A percentile compares a stretch with the other conserved stretches of the same genome.
These are phyloP conservation scores for Pelargonium myrrhifolium DNA, from an alignment of 441 rosid genomes.

Conservation along the genomic window DNA sequence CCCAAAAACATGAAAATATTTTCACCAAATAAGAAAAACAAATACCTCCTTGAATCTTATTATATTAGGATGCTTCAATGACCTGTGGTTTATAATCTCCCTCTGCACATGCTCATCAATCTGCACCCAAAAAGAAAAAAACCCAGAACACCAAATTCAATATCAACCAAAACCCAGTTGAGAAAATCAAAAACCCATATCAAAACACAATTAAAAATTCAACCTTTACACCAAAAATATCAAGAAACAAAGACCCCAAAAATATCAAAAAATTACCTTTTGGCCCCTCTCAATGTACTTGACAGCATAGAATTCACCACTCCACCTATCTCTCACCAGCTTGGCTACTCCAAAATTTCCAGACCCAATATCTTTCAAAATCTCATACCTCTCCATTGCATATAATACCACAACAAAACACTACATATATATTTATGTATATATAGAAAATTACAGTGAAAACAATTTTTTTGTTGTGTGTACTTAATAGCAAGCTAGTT, in stretches of 20 bases:
- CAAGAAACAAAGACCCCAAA: slow-evolving; percentile 17
- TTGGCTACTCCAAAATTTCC: slow-evolving; percentile 94
- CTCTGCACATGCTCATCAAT: slow-evolving; percentile 5
- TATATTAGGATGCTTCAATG: neutral
- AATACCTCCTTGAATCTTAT: slow-evolving; percentile 1
- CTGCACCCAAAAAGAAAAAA: neutral
- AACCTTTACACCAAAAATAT: no score
- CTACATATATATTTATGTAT: neutral
- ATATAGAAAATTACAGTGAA: neutral
- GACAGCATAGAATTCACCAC: slow-evolving; percentile 87
- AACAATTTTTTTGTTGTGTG: neutral
- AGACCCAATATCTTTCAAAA: slow-evolving; percentile 79
- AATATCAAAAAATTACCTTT: slow-evolving; percentile 41
- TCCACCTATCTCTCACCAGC: slow-evolving; percentile 81
- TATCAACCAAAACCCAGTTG: neutral
- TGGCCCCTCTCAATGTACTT: slow-evolving; percentile 98
- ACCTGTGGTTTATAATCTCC: slow-evolving; percentile 7
- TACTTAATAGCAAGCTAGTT: neutral
- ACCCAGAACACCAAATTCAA: neutral
- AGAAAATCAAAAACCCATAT: neutral
- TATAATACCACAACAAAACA: neutral
- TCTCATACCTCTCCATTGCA: slow-evolving; percentile 42
- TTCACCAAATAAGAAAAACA: neutral
- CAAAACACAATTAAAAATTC: neutral
- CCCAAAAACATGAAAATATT: neutral